A percentile compares a stretch with the other conserved stretches of the same genome.
phyloP scores from a whole-genome alignment of 768 basidiomycete genomes.

The Boletellus ananas region DNA sequence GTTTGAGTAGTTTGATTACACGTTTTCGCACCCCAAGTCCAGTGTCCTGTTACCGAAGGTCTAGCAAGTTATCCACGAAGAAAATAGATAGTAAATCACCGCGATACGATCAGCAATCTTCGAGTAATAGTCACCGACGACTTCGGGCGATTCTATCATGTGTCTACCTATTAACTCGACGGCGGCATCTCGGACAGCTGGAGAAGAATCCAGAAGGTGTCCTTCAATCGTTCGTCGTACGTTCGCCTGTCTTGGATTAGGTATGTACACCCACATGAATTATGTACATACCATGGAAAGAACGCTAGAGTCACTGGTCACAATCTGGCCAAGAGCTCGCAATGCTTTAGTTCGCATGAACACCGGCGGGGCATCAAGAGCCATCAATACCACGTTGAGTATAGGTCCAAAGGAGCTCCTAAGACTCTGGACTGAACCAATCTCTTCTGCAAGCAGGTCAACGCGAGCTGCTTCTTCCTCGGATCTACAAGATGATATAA shows the following conservation, averaged over 20 bases:
- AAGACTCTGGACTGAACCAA: slow-evolving; percentile 73
- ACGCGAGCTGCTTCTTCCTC: slow-evolving; percentile 68
- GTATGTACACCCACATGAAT: neutral
- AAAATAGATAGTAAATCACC: slow-evolving; percentile 43
- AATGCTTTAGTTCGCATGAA: slow-evolving; percentile 95
- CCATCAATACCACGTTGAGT: slow-evolving; percentile 68
- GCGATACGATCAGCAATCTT: slow-evolving; percentile 88
- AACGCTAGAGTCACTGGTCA: slow-evolving; percentile 84
- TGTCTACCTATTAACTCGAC: slow-evolving; percentile 98
- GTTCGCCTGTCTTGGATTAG: slow-evolving; percentile 46
- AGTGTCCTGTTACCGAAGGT: slow-evolving; percentile 61
- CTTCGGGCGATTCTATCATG: slow-evolving; percentile 81
- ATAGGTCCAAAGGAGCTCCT: slow-evolving; percentile 82
- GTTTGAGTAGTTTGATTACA: slow-evolving; percentile 90
- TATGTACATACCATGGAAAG: slow-evolving; percentile 53
- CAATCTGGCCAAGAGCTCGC: slow-evolving; percentile 82
- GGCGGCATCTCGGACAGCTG: slow-evolving; percentile 93
- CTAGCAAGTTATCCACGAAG: neutral
- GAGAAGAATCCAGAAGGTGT: slow-evolving; percentile 86
- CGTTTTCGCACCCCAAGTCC: slow-evolving; percentile 92
- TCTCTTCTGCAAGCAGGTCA: slow-evolving; percentile 68
- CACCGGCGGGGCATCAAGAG: slow-evolving; percentile 82
- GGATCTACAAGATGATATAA: slow-evolving; percentile 40
- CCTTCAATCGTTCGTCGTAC: slow-evolving; percentile 86
- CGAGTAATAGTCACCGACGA: slow-evolving; percentile 87